Evolutionary conservation across 2,329 filamentous ascomycete species (phyloP).

Genomic region (Exserohilum turcica): DNA sequence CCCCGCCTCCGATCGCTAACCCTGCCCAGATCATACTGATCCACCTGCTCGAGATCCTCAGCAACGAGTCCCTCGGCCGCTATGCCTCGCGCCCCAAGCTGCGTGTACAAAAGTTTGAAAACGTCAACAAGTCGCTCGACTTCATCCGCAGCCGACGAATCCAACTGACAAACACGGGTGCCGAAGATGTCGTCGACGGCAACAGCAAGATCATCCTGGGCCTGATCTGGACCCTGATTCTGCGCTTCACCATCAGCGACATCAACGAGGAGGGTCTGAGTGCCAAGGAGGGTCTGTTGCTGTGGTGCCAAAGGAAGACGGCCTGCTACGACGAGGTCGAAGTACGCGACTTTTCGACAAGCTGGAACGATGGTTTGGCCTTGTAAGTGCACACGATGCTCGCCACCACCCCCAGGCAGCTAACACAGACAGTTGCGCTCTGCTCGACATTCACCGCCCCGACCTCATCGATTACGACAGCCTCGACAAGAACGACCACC

Average conservation of each 20-base stretch:
- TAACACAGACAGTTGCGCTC: conserved; percentile 65
- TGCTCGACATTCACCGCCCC: conserved; percentile 94
- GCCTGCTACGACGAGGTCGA: conserved; percentile 98
- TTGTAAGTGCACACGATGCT: conserved; percentile 58
- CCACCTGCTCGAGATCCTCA: conserved; percentile 95
- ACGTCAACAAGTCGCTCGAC: conserved; percentile 93
- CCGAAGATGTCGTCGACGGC: conserved; percentile 96
- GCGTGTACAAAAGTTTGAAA: conserved; percentile 95
- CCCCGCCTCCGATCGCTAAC: conserved; percentile 16
- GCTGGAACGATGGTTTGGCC: conserved; percentile 96
- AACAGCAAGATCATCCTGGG: conserved; percentile 97
- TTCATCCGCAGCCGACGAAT: conserved; percentile 91
- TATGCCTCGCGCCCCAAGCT: conserved; percentile 97
- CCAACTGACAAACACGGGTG: conserved; percentile 97
- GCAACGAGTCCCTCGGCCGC: conserved; percentile 89
- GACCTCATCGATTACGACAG: conserved; percentile 97
- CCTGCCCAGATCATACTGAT: conserved; percentile 80
- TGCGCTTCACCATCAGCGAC: conserved; percentile 97
- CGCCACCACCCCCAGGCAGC: conserved; percentile 12
- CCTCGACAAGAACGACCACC: conserved; percentile 91
- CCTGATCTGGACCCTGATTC: conserved; percentile 97
- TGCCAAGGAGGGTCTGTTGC: conserved; percentile 88
- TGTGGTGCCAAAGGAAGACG: conserved; percentile 99
- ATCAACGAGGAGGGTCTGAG: conserved; percentile 98
- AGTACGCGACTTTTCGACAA: conserved; percentile 89